These are phyloP conservation scores for Beta vulgaris DNA, from an alignment of 148 eudicot genomes.

Conservation along the genomic window DNA sequence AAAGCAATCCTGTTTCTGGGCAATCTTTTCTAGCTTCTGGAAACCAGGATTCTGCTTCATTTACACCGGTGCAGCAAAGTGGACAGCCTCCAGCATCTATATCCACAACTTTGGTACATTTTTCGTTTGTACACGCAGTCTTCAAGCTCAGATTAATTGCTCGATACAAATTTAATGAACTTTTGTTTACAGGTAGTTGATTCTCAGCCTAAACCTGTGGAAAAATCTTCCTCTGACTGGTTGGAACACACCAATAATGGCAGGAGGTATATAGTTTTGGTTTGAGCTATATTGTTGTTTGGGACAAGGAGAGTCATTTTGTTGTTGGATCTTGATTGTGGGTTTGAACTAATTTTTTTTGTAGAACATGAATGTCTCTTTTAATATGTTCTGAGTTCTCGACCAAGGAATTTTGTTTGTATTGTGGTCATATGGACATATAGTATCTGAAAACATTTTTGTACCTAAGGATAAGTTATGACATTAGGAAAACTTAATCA, in stretches of 20 bases:
- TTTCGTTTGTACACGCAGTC: no score
- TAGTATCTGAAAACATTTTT: not conserved
- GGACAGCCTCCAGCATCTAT: constrained; percentile 37
- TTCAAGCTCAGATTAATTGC: not conserved
- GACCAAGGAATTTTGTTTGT: not conserved
- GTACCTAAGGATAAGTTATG: not conserved
- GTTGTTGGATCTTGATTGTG: constrained; percentile 6
- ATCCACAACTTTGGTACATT: constrained; percentile 34
- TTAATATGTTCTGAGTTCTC: not conserved
- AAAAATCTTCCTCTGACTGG: constrained; percentile 63
- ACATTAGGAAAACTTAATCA: not conserved
- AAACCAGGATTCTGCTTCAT: constrained; percentile 40
- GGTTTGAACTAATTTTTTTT: not conserved
- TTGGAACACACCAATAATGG: constrained; percentile 71
- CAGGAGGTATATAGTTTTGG: constrained; percentile 50
- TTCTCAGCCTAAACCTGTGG: constrained; percentile 36
- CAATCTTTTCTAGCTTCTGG: constrained; percentile 42
- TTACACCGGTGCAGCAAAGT: constrained; percentile 38
- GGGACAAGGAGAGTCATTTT: not conserved
- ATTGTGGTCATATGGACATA: not conserved
- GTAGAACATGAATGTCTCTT: not conserved
- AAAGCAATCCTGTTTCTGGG: constrained; percentile 45
- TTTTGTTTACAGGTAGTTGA: constrained; percentile 41
- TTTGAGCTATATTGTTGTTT: not conserved
- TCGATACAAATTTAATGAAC: not conserved